Conservation (phyloP, 2,329 filamentous ascomycete genomes). For the Talaromyces pinophilus region DNA sequence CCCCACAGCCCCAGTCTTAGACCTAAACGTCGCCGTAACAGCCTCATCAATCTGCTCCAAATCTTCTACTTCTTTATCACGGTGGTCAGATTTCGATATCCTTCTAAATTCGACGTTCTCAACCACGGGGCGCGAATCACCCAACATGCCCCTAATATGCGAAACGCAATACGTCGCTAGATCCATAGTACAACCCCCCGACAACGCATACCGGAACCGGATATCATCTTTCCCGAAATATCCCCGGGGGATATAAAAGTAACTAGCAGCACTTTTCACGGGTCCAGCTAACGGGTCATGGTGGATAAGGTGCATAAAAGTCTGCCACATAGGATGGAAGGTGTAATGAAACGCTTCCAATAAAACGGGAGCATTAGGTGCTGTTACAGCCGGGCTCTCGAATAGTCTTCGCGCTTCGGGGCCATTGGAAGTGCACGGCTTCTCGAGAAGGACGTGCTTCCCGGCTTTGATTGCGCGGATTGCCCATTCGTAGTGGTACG, state of each 20-base stretch:
- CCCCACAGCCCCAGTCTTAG: constrained; percentile 23
- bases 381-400: constrained; percentile 32
- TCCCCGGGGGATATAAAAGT: constrained; percentile 38
- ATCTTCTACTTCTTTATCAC: constrained; percentile 27
- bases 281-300: constrained; percentile 28
- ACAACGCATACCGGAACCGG: constrained; percentile 46
- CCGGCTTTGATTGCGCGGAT: constrained; percentile 50
- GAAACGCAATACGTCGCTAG: constrained; percentile 46
- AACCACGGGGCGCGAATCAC: constrained; percentile 45
- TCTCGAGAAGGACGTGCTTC: constrained; percentile 60
- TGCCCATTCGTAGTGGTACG: constrained; percentile 50
- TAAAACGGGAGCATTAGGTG: constrained; percentile 46
- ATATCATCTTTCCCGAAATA: constrained; percentile 45
- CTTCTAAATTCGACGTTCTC: constrained; percentile 34
- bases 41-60: constrained; percentile 33
- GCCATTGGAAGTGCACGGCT: constrained; percentile 53
- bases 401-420: constrained; percentile 52
- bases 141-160: constrained; percentile 44
- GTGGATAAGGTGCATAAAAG: constrained; percentile 34
- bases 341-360: constrained; percentile 57
- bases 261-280: constrained; percentile 44
- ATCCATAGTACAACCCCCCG: constrained; percentile 44
- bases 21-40: constrained; percentile 26
- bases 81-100: constrained; percentile 35
- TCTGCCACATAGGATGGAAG: constrained; percentile 54